Base-by-base conservation (phyloP, 1,139 yeast species). In the Nakaseomyces delphensis region DNA sequence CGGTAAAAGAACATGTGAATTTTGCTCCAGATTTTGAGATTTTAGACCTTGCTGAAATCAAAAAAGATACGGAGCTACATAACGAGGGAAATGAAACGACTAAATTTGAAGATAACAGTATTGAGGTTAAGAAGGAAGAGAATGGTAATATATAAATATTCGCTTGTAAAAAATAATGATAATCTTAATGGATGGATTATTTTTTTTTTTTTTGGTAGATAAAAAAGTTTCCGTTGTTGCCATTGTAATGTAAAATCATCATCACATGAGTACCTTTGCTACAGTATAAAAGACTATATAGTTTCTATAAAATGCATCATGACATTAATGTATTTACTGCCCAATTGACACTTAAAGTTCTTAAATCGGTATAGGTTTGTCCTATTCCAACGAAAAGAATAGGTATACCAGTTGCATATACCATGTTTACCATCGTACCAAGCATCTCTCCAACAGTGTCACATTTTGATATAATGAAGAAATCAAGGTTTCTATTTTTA, bases 371-470 rank as follows among this genome's bases (percentile, higher is more conserved):
- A 56, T 93, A 91, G 1, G 95, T 91, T 67, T 91, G 98, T 9
- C 98, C 98, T 2, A 91, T 87, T 23, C 98, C 98, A 44, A 91
- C 93, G 65, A 91, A 91, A 52, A 91, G 69, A 37, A 91, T 93
- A 0, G 98, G 98, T 16, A 91, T 93, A 32, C 87, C 87, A 0
- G 98, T 91, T 3, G 96, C 91, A 71, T 84, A 85, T 2, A 94
- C 96, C 96, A 91, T 86, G 63, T 91, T 89, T 24, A 91, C 96
- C 87, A 93, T 85, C 0, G 96, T 79, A 18, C 98, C 98, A 30
- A 91, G 83, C 74, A 91, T 72, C 54, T 89, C 96, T 16, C 98
- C 98, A 21, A 91, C 98, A 0, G 98, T 91, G 60, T 91, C 98
- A 54, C 96, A 94, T 63, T 91, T 91, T 41, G 95, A 84, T 38